phyloP scores from a whole-genome alignment of 2,329 filamentous ascomycete genomes.

The Lecanicillium sp. region DNA sequence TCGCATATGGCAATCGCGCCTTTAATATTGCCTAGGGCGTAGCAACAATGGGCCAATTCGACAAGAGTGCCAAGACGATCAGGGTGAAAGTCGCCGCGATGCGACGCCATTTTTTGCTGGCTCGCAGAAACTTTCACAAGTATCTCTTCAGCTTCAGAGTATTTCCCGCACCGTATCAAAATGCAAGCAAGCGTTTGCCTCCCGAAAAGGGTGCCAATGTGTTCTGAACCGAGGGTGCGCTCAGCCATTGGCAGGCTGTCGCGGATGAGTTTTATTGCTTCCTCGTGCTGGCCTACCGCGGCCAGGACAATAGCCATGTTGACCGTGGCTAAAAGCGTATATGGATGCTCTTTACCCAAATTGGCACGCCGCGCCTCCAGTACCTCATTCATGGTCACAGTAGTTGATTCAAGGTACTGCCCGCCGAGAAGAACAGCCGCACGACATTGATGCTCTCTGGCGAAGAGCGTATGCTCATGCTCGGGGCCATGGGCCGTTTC shows the following conservation, averaged over 20 bases:
- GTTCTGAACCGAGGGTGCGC: slow-evolving; percentile 2
- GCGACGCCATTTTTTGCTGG: too few relatives aligned
- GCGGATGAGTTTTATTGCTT: neutral
- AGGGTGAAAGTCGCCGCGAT: too few relatives aligned
- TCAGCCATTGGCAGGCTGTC: slow-evolving; percentile 3
- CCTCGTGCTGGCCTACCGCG: slow-evolving; percentile 1
- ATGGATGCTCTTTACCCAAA: slow-evolving; percentile 10
- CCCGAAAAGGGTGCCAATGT: slow-evolving; percentile 11
- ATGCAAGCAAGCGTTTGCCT: slow-evolving; percentile 10
- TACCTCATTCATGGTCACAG: slow-evolving; percentile 7
- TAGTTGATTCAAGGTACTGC: neutral
- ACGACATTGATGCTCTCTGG: slow-evolving; percentile 3
- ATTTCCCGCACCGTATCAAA: slow-evolving; percentile 1
- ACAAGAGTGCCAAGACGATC: too few relatives aligned
- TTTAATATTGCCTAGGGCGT: too few relatives aligned
- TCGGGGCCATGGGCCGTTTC: neutral
- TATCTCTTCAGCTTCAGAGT: too few relatives aligned
- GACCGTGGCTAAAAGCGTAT: slow-evolving; percentile 9
- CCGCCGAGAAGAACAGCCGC: neutral
- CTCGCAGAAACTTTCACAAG: too few relatives aligned
- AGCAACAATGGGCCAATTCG: too few relatives aligned
- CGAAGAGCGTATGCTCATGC: neutral
- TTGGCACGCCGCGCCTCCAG: slow-evolving; percentile 4
- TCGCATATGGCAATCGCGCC: too few relatives aligned
- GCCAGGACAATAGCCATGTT: slow-evolving; percentile 8